A percentile compares a stretch with the other conserved stretches of the same genome.
Evolutionary conservation across 2,329 filamentous ascomycete genomes (phyloP).

Genomic region (Xylaria sp.): DNA sequence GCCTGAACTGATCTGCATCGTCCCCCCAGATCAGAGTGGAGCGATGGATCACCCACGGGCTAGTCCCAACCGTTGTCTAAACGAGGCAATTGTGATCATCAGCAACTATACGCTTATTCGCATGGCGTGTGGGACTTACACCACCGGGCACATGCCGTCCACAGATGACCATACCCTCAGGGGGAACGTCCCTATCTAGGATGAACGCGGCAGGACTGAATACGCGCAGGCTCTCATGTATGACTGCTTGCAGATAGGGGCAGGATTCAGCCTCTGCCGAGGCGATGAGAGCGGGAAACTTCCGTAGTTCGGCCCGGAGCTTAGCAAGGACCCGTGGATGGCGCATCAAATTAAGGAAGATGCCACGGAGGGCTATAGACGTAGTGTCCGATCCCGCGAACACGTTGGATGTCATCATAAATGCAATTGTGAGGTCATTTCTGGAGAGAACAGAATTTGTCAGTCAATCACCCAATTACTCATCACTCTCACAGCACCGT

Average conservation of each 20-base stretch:
- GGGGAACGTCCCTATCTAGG: not conserved
- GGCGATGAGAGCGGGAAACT: not conserved
- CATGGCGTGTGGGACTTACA: not conserved
- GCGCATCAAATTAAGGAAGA: constrained; percentile 22
- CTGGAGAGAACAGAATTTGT: not conserved
- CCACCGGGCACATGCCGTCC: constrained; percentile 1
- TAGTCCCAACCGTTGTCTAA: not conserved
- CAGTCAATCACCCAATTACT: not conserved
- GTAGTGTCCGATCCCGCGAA: constrained; percentile 36
- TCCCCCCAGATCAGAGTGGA: not conserved
- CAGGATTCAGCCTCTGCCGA: not conserved
- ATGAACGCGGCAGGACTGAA: constrained; percentile 1
- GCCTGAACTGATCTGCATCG: constrained; percentile 3
- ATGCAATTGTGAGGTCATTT: constrained; percentile 21
- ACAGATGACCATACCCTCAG: not conserved
- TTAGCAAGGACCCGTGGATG: constrained; percentile 8
- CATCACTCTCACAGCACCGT: not conserved
- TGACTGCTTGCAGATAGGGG: not conserved
- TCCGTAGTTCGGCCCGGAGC: constrained; percentile 16
- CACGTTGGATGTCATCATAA: constrained; percentile 35
- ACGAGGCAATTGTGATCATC: not conserved
- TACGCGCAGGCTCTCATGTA: not conserved
- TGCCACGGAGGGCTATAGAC: constrained; percentile 19
- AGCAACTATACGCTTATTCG: not conserved
- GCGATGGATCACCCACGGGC: constrained; percentile 1